Evolutionary conservation across 345 rosid species (phyloP).

Genomic region (Salix koriyanagi): DNA sequence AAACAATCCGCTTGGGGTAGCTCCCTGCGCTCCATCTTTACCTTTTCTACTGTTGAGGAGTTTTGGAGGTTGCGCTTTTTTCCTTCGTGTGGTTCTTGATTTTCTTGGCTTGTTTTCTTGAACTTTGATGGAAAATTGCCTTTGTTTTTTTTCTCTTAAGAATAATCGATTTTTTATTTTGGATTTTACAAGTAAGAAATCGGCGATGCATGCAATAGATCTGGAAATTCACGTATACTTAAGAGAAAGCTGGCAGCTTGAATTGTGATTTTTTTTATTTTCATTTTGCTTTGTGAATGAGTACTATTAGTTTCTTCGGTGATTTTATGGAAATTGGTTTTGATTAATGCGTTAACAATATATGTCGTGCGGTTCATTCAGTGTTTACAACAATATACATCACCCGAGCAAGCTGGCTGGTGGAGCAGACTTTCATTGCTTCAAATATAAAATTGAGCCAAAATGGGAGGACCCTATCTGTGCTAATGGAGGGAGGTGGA

Average conservation of each 20-base stretch:
- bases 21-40: constrained; percentile 62
- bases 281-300: no score
- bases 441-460: constrained; percentile 82
- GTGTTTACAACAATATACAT: constrained; percentile 71
- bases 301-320: neutral
- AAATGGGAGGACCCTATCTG: constrained; percentile 98
- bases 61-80: constrained; percentile 63
- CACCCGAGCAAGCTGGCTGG: constrained; percentile 64
- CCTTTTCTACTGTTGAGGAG: constrained; percentile 66
- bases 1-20: constrained; percentile 73
- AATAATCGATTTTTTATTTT: neutral
- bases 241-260: neutral
- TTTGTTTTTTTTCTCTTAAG: neutral
- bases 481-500: constrained; percentile 96
- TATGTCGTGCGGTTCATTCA: constrained; percentile 18
- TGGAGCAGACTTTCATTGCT: constrained; percentile 78
- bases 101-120: neutral
- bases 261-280: neutral
- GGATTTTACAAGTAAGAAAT: neutral
- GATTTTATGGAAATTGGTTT: neutral
- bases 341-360: neutral
- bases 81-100: neutral
- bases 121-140: neutral
- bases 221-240: neutral
- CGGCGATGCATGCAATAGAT: neutral